Evolutionary conservation across 2,329 filamentous ascomycete genomes (phyloP).

Genomic region (Leptographium procerum): DNA sequence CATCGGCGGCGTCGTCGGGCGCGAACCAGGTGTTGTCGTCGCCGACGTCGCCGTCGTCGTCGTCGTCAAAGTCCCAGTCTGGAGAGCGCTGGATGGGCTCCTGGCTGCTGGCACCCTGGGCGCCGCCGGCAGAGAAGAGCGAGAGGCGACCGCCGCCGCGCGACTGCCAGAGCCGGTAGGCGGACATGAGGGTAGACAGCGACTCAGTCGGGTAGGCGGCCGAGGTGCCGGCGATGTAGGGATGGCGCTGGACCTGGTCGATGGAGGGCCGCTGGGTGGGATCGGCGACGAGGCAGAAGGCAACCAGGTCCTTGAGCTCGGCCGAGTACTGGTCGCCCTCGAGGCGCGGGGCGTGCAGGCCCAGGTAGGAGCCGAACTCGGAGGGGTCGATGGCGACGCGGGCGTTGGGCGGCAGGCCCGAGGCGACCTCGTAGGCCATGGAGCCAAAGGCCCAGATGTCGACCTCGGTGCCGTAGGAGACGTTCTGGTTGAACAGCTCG

Average conservation of each 20-base stretch:
- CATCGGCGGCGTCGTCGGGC: slow-evolving; percentile 25
- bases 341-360: slow-evolving; percentile 53
- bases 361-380: slow-evolving; percentile 44
- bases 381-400: slow-evolving; percentile 32
- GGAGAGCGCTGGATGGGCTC: slow-evolving; percentile 46
- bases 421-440: slow-evolving; percentile 71
- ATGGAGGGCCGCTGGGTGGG: slow-evolving; percentile 58
- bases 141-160: slow-evolving; percentile 59
- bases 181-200: slow-evolving; percentile 54
- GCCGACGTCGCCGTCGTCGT: slow-evolving; percentile 30
- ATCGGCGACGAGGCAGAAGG: slow-evolving; percentile 61
- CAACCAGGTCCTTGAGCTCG: slow-evolving; percentile 55
- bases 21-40: not conserved
- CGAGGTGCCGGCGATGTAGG: slow-evolving; percentile 53
- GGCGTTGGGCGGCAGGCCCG: slow-evolving; percentile 61
- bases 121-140: slow-evolving; percentile 47
- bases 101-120: slow-evolving; percentile 35
- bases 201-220: slow-evolving; percentile 51
- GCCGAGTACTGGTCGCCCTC: slow-evolving; percentile 62
- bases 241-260: slow-evolving; percentile 56
- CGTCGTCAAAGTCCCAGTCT: slow-evolving; percentile 42
- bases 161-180: slow-evolving; percentile 67
- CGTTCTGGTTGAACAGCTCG: slow-evolving; percentile 53
- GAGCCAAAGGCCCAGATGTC: slow-evolving; percentile 83
- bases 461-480: slow-evolving; percentile 57